Evolutionary conservation across 2,329 filamentous ascomycete species (phyloP).

Genomic region (Xylariales sp.): DNA sequence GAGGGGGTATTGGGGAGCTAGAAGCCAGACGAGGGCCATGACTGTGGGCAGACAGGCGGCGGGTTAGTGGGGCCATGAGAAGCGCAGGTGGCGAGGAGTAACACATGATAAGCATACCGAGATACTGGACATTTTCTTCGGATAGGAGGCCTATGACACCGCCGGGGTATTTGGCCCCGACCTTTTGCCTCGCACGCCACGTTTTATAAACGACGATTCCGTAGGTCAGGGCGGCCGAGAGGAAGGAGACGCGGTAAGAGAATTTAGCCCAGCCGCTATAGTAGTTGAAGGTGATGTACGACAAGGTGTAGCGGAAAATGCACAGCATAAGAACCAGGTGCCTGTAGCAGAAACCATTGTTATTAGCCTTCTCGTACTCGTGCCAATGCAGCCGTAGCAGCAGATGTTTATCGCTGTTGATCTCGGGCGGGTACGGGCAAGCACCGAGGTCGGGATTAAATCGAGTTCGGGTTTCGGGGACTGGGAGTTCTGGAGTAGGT

Average conservation of each 20-base stretch:
- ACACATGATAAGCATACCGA: conserved; percentile 72
- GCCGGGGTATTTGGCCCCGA: conserved; percentile 70
- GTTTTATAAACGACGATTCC: conserved; percentile 99
- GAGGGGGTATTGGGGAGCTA: conserved; percentile 87
- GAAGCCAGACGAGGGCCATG: conserved; percentile 96
- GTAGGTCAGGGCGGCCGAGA: conserved; percentile 91
- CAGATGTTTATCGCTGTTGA: neutral
- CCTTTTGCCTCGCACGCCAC: conserved; percentile 84
- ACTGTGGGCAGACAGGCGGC: conserved; percentile 54
- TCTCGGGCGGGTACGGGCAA: neutral
- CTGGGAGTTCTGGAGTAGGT: neutral
- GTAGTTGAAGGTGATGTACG: conserved; percentile 90
- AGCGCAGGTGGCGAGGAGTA: conserved; percentile 30
- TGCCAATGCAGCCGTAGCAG: neutral
- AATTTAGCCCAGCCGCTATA: conserved; percentile 80
- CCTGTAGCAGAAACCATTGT: conserved; percentile 57
- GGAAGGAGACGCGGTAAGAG: conserved; percentile 89
- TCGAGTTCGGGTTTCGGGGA: conserved; percentile 15
- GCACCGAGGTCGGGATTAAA: conserved; percentile 7
- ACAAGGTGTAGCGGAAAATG: conserved; percentile 84
- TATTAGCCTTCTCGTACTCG: conserved; percentile 20
- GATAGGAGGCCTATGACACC: conserved; percentile 74
- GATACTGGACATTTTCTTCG: conserved; percentile 98
- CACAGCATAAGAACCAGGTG: conserved; percentile 88
- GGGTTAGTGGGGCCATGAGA: conserved; percentile 25